Conservation (phyloP, 2,329 filamentous ascomycete genomes). For the Neocucurbitaria cava region DNA sequence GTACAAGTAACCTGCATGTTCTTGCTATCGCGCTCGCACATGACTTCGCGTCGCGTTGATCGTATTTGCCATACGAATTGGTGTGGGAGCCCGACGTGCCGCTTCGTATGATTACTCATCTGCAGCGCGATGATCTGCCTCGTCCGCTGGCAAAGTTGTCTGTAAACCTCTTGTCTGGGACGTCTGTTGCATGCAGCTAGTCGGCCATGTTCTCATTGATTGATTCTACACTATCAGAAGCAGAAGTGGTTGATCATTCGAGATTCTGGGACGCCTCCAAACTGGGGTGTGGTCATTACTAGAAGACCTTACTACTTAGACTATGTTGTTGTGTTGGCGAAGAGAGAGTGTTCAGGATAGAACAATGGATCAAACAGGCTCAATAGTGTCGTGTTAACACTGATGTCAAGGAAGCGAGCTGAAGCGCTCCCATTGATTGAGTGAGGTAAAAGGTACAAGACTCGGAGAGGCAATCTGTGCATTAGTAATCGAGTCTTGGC, state of each 20-base stretch:
- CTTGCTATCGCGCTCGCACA: constrained; percentile 21
- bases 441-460: not conserved
- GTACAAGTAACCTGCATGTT: constrained; percentile 6
- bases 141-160: constrained; percentile 1
- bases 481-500: not conserved
- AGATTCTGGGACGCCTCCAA: not conserved
- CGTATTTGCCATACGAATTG: constrained; percentile 16
- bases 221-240: not conserved
- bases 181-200: not conserved
- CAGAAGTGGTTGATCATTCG: not conserved
- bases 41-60: constrained; percentile 33
- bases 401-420: no score
- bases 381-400: not conserved
- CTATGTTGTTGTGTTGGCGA: not conserved
- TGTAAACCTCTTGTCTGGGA: not conserved
- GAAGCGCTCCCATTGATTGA: not conserved
- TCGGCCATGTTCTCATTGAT: not conserved
- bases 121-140: constrained; percentile 9
- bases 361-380: not conserved
- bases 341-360: not conserved
- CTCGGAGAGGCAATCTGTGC: not conserved
- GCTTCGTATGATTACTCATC: constrained; percentile 5
- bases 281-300: not conserved
- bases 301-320: no score
- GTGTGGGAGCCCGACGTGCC: constrained; percentile 3